A percentile compares a stretch with the other conserved stretches of the same genome.
phyloP scores from a whole-genome alignment of 768 basidiomycete genomes.

The Jaapia argillacea region DNA sequence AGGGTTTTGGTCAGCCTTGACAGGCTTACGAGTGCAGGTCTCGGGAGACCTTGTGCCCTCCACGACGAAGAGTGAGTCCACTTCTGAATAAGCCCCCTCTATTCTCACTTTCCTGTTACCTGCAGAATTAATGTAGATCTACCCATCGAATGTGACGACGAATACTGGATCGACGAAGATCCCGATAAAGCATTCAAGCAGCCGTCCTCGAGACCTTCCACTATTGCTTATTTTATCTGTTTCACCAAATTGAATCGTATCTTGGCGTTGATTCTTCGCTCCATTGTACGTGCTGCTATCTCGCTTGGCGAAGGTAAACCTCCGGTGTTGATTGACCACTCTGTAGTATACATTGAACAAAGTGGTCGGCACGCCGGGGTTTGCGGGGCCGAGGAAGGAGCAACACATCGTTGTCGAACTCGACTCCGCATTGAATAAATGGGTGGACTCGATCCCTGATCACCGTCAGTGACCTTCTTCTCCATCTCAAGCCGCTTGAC shows the following conservation, averaged over 20 bases:
- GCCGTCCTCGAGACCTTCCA: conserved; percentile 20
- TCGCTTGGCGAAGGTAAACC: too few species aligned
- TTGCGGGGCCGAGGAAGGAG: conserved; percentile 29
- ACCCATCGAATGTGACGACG: conserved; percentile 32
- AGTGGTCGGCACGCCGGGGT: conserved; percentile 43
- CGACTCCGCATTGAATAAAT: conserved; percentile 34
- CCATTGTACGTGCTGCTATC: background rate
- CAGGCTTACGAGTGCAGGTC: conserved; percentile 28
- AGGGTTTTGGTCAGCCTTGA: conserved; percentile 39
- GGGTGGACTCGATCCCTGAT: conserved; percentile 33
- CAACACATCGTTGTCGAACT: conserved; percentile 34
- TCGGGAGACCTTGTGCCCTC: conserved; percentile 56
- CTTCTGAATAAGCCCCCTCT: background rate
- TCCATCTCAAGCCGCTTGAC: conserved; percentile 9
- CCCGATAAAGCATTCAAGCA: conserved; percentile 20
- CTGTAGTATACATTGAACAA: conserved; percentile 73
- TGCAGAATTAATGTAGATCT: conserved; percentile 25
- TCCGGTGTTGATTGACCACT: too few species aligned
- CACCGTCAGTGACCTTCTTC: conserved; percentile 23
- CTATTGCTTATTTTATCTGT: conserved; percentile 24
- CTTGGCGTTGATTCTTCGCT: conserved; percentile 56
- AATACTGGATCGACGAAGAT: conserved; percentile 25
- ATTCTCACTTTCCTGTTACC: background rate
- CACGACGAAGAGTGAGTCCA: conserved; percentile 62
- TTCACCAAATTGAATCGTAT: conserved; percentile 60